These are phyloP conservation scores for Globisporangium okanoganense DNA, from an alignment of 352 stramenopile species.

Conservation along the genomic window DNA sequence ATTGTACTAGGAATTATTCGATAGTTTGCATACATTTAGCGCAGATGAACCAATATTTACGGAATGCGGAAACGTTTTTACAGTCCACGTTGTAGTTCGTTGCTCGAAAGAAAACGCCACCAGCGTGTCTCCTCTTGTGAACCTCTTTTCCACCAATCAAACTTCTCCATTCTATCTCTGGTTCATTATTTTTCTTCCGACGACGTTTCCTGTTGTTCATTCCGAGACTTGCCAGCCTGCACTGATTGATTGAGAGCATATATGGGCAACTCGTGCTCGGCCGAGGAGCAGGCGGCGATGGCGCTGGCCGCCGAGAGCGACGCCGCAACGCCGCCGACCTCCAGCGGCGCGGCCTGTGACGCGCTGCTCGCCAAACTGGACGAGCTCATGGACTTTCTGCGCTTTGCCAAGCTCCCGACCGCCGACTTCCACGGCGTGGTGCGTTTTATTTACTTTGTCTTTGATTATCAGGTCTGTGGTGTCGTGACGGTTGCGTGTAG, in stretches of 20 bases:
- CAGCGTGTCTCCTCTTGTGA: neutral
- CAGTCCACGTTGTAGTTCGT: neutral
- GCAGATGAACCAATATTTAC: neutral
- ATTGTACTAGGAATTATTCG: too few species aligned
- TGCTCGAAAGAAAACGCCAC: neutral
- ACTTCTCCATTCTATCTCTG: neutral
- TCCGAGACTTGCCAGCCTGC: neutral
- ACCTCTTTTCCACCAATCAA: neutral
- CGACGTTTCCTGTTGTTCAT: conserved; percentile 1
- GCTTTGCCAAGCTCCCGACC: conserved; percentile 44
- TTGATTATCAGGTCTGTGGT: conserved; percentile 3
- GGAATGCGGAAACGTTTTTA: conserved; percentile 1
- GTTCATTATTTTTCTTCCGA: conserved; percentile 3
- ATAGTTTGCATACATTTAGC: neutral
- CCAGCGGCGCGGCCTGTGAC: conserved; percentile 33
- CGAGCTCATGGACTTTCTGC: conserved; percentile 83
- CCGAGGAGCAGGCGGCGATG: conserved; percentile 4
- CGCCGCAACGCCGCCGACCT: neutral
- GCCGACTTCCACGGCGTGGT: conserved; percentile 62
- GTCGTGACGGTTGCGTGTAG: neutral
- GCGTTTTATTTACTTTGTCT: conserved; percentile 13
- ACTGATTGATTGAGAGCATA: neutral
- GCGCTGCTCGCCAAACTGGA: conserved; percentile 73
- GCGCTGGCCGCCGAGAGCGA: neutral
- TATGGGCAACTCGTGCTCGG: conserved; percentile 11